Evolutionary conservation across 148 eudicot genomes (phyloP).

Genomic region (Camellia lanceoleosa): DNA sequence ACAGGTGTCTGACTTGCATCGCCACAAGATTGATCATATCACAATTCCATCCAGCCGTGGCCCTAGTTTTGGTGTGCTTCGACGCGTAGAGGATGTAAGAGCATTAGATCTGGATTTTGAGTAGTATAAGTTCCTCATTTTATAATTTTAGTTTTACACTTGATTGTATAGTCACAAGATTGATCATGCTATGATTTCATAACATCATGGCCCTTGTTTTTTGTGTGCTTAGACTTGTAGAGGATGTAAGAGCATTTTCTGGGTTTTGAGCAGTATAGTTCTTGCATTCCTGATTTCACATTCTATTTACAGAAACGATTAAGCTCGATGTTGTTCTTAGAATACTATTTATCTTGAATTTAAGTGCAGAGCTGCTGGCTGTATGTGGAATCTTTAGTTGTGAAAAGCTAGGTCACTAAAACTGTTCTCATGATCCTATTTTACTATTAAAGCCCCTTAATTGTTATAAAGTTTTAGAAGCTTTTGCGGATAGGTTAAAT

Average conservation of each 20-base stretch:
- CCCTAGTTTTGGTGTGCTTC: slow-evolving; percentile 63
- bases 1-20: slow-evolving; percentile 88
- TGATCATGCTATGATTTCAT: slow-evolving; percentile 81
- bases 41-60: slow-evolving; percentile 79
- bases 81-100: slow-evolving; percentile 92
- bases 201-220: slow-evolving; percentile 49
- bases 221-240: slow-evolving; percentile 70
- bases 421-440: not conserved
- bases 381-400: not conserved
- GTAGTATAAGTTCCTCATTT: not conserved
- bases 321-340: not conserved
- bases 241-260: slow-evolving; percentile 52
- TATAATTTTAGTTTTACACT: not conserved
- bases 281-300: not conserved
- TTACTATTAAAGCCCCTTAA: not conserved
- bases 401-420: not conserved
- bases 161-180: slow-evolving; percentile 71
- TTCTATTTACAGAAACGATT: not conserved
- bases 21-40: slow-evolving; percentile 91
- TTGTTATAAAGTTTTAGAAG: not conserved
- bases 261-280: not conserved
- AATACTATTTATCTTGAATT: not conserved
- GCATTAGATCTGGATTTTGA: not conserved
- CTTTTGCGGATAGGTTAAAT: too few species aligned
- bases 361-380: not conserved